Evolutionary conservation across 2,329 filamentous ascomycete species (phyloP).

Genomic region (Neofusicoccum kwambonambiense): DNA sequence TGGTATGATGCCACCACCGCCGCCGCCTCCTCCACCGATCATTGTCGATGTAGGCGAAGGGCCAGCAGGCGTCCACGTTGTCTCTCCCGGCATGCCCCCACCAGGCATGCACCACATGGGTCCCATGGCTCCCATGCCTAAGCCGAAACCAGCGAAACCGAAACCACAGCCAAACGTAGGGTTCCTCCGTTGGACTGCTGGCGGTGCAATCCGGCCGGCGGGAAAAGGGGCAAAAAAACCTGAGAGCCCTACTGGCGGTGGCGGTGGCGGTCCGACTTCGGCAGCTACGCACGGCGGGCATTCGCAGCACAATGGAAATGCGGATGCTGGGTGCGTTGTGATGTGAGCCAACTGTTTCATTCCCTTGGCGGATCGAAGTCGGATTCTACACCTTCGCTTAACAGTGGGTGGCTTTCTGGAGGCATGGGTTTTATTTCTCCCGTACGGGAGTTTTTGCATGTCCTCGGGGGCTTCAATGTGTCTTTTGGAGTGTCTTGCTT

Average conservation of each 20-base stretch:
- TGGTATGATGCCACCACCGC: conserved; percentile 16
- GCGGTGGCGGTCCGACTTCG: conserved; percentile 12
- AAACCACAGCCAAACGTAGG: conserved; percentile 19
- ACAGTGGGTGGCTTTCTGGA: conserved; percentile 17
- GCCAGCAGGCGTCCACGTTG: background rate
- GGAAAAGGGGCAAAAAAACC: conserved; percentile 30
- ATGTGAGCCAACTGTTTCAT: conserved; percentile 13
- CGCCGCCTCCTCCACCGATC: conserved; percentile 22
- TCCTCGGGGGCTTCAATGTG: conserved; percentile 5
- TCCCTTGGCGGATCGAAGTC: background rate
- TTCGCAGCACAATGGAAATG: conserved; percentile 12
- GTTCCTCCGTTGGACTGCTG: conserved; percentile 29
- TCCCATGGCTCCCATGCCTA: background rate
- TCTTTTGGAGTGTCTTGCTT: background rate
- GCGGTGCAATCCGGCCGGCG: conserved; percentile 21
- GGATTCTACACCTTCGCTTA: conserved; percentile 4
- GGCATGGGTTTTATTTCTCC: conserved; percentile 18
- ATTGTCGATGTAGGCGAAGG: conserved; percentile 17
- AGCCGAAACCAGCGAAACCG: conserved; percentile 14
- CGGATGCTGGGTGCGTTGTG: conserved; percentile 17
- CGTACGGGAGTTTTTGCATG: conserved; percentile 17
- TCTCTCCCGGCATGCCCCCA: background rate
- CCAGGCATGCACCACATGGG: too few relatives aligned
- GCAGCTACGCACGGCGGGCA: conserved; percentile 5
- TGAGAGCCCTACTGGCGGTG: conserved; percentile 21